Evolutionary conservation across 139 green algal species (phyloP), one percentile per base, ranked within the genome.

Genomic region (Spirogloea muscicola): DNA sequence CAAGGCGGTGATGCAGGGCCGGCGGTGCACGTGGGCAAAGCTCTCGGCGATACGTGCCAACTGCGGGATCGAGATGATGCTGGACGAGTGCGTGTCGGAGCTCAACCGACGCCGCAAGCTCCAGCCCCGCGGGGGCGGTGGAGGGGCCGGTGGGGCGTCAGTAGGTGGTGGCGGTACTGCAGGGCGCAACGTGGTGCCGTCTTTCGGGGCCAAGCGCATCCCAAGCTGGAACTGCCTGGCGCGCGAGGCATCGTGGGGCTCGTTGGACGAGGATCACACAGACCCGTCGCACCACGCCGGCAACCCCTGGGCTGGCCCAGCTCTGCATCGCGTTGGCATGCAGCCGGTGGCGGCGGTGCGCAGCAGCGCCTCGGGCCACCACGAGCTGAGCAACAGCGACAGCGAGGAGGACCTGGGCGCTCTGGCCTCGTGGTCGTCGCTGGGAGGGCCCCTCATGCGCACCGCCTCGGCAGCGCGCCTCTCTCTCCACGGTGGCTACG

Each of bases 31-130:
- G 48, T 87, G 82, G 82, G 48, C 37, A 7, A 84, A 82, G 65
- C 64, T 87, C 34, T 49, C 79, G n/a, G 73, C 73, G 25, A 87
- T 87, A 16, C 42, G 27, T 10, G 77, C 74, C 13, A 86, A 84
- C 49, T 86, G 79, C 48, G 78, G 46, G 7, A 84, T 88, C 60
- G 84, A 88, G 71, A 49, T 84, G 29, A 62, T 59, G 52, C 74
- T 88, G 38, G 84, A 88, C 52, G 72, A 88, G 61, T 86, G 78
- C 73, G 74, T 88, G 36, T 52, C 52, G 36, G 64, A 72, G 42
- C 65, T 88, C 29, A 83, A 84, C 34, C 40, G 44, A 13, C 38
- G 43, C 34, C 64, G 74, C 60, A 75, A 77, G 36, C n/a, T n/a
- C n/a, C n/a, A n/a, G n/a, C n/a, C n/a, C n/a, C n/a, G n/a, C n/a